Percentiles rank a stretch among this genome's conserved stretches.
phyloP scores from a whole-genome alignment of 2,329 filamentous ascomycete genomes.

The Rugonectria rugulosa region DNA sequence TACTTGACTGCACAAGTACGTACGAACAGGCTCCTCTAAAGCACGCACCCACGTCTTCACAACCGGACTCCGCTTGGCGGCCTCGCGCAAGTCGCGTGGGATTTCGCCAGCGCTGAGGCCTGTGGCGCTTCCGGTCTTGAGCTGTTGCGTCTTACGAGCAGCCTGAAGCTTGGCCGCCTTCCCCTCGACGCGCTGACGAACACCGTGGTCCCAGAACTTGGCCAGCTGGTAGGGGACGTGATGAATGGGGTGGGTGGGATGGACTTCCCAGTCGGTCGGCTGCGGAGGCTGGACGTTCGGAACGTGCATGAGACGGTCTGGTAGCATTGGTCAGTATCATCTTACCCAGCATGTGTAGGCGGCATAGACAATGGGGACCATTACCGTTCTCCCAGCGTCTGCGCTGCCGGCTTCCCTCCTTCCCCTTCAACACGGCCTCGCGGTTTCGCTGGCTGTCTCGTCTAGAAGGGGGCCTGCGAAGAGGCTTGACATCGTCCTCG shows the following conservation, averaged over 20 bases:
- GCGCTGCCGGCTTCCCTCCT: conserved; percentile 85
- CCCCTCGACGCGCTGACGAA: conserved; percentile 59
- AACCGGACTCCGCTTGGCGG: conserved; percentile 80
- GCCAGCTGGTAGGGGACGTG: conserved; percentile 89
- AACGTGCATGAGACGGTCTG: conserved; percentile 86
- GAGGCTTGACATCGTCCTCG: conserved; percentile 42
- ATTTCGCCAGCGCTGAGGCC: conserved; percentile 64
- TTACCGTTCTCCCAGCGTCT: conserved; percentile 95
- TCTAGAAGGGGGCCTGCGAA: conserved; percentile 55
- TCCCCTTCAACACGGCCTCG: conserved; percentile 84
- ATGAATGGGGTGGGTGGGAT: conserved; percentile 80
- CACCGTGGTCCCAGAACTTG: conserved; percentile 76
- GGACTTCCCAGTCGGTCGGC: conserved; percentile 82
- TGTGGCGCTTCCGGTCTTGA: conserved; percentile 50
- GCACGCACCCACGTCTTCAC: conserved; percentile 82
- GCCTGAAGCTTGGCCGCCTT: conserved; percentile 50
- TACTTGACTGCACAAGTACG: conserved; percentile 69
- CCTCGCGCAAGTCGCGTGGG: conserved; percentile 80
- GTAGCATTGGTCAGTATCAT: conserved; percentile 26
- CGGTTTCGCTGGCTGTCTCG: conserved; percentile 67
- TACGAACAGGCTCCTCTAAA: conserved; percentile 83
- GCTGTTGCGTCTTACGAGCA: conserved; percentile 56
- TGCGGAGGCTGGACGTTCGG: conserved; percentile 85
- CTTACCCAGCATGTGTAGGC: not conserved
- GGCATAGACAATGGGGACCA: conserved; percentile 1